Conservation (phyloP, 805 yeast species). For the Wickerhamomyces bovis region DNA sequence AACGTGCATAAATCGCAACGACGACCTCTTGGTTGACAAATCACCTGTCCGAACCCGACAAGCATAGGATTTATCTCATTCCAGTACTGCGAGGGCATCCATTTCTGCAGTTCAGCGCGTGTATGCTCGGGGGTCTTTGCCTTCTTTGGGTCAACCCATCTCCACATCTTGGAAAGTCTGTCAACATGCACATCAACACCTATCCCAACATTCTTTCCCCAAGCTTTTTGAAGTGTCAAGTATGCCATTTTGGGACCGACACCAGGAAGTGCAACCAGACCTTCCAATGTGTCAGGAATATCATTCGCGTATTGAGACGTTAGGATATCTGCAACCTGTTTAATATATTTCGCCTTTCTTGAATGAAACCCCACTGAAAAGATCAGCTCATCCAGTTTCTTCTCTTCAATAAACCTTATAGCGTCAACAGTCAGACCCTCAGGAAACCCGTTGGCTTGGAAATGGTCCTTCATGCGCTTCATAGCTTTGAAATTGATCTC, state of each 20-base stretch:
- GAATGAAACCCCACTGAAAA: slow-evolving; percentile 82
- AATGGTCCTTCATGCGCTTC: slow-evolving; percentile 45
- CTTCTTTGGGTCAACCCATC: slow-evolving; percentile 52
- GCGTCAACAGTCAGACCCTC: slow-evolving; percentile 58
- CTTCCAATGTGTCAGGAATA: slow-evolving; percentile 65
- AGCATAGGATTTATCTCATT: slow-evolving; percentile 75
- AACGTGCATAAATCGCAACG: slow-evolving; percentile 69
- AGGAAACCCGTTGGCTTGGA: slow-evolving; percentile 34
- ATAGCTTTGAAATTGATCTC: slow-evolving; percentile 76
- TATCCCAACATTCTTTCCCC: slow-evolving; percentile 74
- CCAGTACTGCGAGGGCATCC: slow-evolving; percentile 78
- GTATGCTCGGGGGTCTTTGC: slow-evolving; percentile 71
- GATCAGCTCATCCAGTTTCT: slow-evolving; percentile 59
- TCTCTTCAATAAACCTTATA: slow-evolving; percentile 42
- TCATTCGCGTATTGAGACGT: slow-evolving; percentile 50
- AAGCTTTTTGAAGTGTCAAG: slow-evolving; percentile 72
- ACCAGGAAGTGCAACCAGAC: slow-evolving; percentile 70
- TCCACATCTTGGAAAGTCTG: slow-evolving; percentile 72
- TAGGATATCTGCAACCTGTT: slow-evolving; percentile 51
- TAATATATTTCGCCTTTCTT: slow-evolving; percentile 68
- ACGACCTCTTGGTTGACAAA: slow-evolving; percentile 66
- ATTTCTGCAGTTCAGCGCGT: slow-evolving; percentile 56
- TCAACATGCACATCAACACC: slow-evolving; percentile 94
- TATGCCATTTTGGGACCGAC: slow-evolving; percentile 96
- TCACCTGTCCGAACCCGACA: slow-evolving; percentile 91